Evolutionary conservation across 495 filamentous ascomycete species (phyloP), one percentile per base, ranked within the genome.

Genomic region (Talaromyces thailandensis): DNA sequence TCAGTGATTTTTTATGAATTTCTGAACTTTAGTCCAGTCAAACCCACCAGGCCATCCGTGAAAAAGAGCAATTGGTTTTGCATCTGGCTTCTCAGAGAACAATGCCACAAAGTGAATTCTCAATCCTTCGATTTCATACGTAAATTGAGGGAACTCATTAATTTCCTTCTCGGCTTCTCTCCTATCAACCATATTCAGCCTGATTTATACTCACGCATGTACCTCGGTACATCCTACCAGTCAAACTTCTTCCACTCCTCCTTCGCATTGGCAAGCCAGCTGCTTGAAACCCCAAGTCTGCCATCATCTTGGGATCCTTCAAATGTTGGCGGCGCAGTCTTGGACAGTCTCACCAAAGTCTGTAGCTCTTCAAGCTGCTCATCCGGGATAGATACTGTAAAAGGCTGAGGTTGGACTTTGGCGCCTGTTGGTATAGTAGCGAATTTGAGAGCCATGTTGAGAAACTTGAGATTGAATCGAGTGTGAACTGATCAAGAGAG

Each of bases 141-240:
- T 83, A 73, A 79, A 90, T 63, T 91, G 82, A 2, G 87, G 85
- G 64, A 87, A 82, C 9, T 68, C 76, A 73, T 91, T 90, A 58
- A 87, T 83, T 35, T 76, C 75, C 11, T 72, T 64, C 66, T 89
- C 85, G 12, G 71, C 68, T 7, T 75, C 65, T 65, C 79, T 77
- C 82, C 81, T 61, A 24, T 48, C 7, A 24, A 45, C 37, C 26
- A 29, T 53, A 25, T 6, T 32, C 29, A 31, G 37, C 12, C 28
- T 56, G 25, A 53, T 24, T n/a, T 9, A 16, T 11, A 52, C 25
- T 52, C 25, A 24, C 26, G 14, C 28, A 25, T 52, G 24, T 21
- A 18, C 18, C 11, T 52, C 11, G 52, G 24, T 45, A n/a, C 8
- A 26, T 14, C 51, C 21, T 69, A 81, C 79, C 80, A 82, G 62